Evolutionary conservation across 305 asterid species (phyloP), one percentile per base, ranked within the genome.

Genomic region (Fraxinus paxiana): DNA sequence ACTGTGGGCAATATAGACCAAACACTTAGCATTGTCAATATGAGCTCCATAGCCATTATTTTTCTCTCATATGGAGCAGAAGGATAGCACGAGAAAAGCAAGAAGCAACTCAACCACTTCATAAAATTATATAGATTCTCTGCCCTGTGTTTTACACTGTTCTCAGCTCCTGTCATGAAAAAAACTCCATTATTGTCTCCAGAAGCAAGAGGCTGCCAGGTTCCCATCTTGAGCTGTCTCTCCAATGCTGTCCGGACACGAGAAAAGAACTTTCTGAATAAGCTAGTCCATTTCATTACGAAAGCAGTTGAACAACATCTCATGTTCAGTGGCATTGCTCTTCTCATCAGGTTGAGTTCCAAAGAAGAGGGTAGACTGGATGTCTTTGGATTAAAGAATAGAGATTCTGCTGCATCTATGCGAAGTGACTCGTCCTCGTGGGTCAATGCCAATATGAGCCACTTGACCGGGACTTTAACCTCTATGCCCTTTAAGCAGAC

Each of bases 61-160:
- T 96, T 96, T 90, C 99, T 90, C 87, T 96, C 98, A 79, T 96
- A 96, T 15, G 99, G 99, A 72, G 99, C 98, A 83, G 99, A 94
- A 65, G 99, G 99, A 84, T 96, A 96, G 88, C 97, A 96, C 75
- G 97, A 94, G 82, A 92, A 93, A 86, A 92, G 94, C 82, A 96
- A 84, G 89, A 96, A 96, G 82, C 92, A 89, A 86, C 94, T 91
- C 84, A 94, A 88, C 99, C 99, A 96, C 77, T 85, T 94, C 74
- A 87, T 91, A 82, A 92, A 93, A 82, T 87, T 85, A 71, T 89
- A 94, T 79, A 96, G 97, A 84, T 83, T 86, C 73, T 89, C 90
- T 26, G 98, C 98, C 88, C 93, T 88, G 81, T 86, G 81, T 81
- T 69, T 84, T 74, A 85, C 30, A 37, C 76, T 77, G 67, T 83